Evolutionary conservation across 1,139 yeast species (phyloP), one percentile per base, ranked within the genome.

Genomic region (Pneumocystis carinii): DNA sequence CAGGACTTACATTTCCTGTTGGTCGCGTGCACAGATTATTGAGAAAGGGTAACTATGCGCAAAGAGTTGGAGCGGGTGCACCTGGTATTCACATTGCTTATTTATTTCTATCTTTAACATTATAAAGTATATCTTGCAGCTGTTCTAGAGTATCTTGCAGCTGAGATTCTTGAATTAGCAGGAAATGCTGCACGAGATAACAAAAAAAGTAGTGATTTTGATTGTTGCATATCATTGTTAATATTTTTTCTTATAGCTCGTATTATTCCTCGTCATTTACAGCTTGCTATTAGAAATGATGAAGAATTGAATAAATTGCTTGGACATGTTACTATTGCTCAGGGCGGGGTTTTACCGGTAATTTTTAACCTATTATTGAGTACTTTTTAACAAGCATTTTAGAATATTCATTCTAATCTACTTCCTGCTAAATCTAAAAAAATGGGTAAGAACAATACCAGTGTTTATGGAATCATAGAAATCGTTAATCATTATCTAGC

Each of bases 111-210:
- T 32, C 14, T 48, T 19, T 48, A 24, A 48, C n/a, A 24, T 65
- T 65, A 64, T 53, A 94, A 94, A 78, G 94, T 90, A 69, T 90
- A 90, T 80, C 82, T 90, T 72, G 92, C 97, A 70, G 95, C 97
- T 61, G 97, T 90, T 66, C 84, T 90, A 72, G 97, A 90, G 79
- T 90, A 90, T 77, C 82, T 90, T 75, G 90, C 97, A 71, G 97
- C 97, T 70, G 97, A 90, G 84, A 90, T 90, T 70, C 83, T 90
- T 72, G 97, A 90, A 81, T 85, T 90, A 81, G 97, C 97, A 68
- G 97, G 97, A 82, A 92, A 90, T 78, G 97, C 97, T 68, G 97
- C 97, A 65, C 89, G 96, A 80, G 97, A 90, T 76, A 87, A 90
- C 85, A 90, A 90, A 81, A 90, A 90, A 82, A 87, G 67, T 66